A percentile compares a stretch with the other conserved stretches of the same genome.
Evolutionary conservation across 2,329 filamentous ascomycete genomes (phyloP).

Genomic region (Setomelanomma holmii): DNA sequence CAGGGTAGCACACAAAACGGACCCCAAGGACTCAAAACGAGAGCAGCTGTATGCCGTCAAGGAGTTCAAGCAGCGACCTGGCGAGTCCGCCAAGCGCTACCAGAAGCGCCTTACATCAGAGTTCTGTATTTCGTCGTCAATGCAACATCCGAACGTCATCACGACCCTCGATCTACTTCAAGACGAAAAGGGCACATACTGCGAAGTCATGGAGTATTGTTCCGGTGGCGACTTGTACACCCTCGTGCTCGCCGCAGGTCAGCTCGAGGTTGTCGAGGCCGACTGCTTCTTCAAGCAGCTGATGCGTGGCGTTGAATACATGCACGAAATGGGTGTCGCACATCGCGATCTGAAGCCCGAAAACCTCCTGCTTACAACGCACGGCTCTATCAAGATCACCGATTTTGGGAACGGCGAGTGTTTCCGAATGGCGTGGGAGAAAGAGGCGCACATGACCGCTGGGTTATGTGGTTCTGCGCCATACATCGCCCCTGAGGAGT

Average conservation of each 20-base stretch:
- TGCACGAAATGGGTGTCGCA: constrained; percentile 99
- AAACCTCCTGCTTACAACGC: constrained; percentile 90
- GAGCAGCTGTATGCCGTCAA: constrained; percentile 98
- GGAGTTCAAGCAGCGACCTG: constrained; percentile 91
- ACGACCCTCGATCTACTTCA: constrained; percentile 95
- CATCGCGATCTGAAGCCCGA: constrained; percentile 97
- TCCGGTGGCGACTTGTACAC: constrained; percentile 96
- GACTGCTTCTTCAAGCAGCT: constrained; percentile 99
- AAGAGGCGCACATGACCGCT: constrained; percentile 96
- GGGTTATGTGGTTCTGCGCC: constrained; percentile 95
- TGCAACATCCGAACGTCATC: constrained; percentile 97
- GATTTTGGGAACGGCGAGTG: constrained; percentile 99
- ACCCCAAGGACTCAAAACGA: constrained; percentile 75
- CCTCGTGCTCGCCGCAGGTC: constrained; percentile 86
- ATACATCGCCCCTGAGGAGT: constrained; percentile 97
- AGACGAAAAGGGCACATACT: constrained; percentile 96
- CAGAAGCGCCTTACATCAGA: constrained; percentile 96
- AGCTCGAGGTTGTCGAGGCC: constrained; percentile 89
- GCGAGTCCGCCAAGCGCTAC: constrained; percentile 96
- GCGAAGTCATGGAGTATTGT: constrained; percentile 99
- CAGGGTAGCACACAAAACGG: constrained; percentile 93
- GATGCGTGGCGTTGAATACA: constrained; percentile 98
- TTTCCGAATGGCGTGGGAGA: constrained; percentile 99
- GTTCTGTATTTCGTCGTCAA: constrained; percentile 96
- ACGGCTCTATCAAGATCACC: constrained; percentile 93